Evolutionary conservation across 106 monocot species (phyloP).

Genomic region (Triglochin maritima): DNA sequence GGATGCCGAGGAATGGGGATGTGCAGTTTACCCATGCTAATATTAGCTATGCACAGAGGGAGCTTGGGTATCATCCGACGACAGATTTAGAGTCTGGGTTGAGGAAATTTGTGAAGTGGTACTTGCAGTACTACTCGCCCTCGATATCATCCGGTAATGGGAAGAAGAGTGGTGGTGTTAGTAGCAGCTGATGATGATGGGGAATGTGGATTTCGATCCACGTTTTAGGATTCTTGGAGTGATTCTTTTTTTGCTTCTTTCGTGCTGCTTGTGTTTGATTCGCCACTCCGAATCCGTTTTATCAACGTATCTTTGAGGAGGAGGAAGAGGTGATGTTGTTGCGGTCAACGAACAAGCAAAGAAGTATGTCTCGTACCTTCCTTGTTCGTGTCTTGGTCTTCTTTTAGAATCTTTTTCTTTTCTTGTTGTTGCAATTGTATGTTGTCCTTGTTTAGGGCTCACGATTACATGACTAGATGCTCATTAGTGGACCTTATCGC

Average conservation of each 20-base stretch:
- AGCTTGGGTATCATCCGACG: conserved; percentile 17
- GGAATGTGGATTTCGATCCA: not conserved
- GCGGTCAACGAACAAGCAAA: not conserved
- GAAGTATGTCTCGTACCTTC: not conserved
- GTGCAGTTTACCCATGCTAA: conserved; percentile 19
- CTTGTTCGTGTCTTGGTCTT: not conserved
- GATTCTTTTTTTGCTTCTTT: not conserved
- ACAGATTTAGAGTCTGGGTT: conserved; percentile 15
- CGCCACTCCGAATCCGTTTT: not conserved
- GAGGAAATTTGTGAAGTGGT: conserved; percentile 20
- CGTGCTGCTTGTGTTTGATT: not conserved
- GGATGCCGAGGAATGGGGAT: conserved; percentile 10
- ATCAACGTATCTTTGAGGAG: not conserved
- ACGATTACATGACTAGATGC: too few relatives aligned
- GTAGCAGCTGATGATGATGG: conserved; percentile 3
- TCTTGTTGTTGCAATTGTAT: not conserved
- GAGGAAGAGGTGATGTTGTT: not conserved
- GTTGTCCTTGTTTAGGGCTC: too few relatives aligned
- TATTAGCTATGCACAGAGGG: conserved; percentile 15
- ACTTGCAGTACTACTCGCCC: conserved; percentile 11
- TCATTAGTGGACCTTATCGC: too few relatives aligned
- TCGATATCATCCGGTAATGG: not conserved
- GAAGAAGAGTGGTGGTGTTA: conserved; percentile 1
- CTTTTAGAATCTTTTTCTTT: not conserved
- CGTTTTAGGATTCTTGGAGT: not conserved